Conservation (phyloP, 441 rosid species). For the Flueggea neowawraea region DNA sequence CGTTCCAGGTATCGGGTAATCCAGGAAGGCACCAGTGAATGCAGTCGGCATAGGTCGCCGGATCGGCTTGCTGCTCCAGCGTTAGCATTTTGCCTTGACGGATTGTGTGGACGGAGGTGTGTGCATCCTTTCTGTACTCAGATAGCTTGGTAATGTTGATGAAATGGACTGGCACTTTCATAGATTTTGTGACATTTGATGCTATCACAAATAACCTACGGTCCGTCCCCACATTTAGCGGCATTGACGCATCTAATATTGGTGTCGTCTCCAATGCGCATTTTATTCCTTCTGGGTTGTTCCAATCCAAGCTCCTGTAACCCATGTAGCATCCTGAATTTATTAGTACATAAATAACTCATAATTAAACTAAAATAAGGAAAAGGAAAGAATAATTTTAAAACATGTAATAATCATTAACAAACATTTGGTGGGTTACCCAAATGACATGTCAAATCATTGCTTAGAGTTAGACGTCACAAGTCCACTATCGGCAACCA, state of each 20-base stretch:
- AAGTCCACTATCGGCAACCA: background rate
- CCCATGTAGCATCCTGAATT: background rate
- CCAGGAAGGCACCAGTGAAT: slow-evolving; percentile 92
- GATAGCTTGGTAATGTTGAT: slow-evolving; percentile 65
- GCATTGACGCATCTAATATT: slow-evolving; percentile 44
- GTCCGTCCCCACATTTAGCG: slow-evolving; percentile 70
- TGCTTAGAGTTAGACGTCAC: background rate
- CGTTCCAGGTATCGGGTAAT: slow-evolving; percentile 78
- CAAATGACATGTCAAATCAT: too few species aligned
- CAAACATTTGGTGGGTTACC: too few species aligned
- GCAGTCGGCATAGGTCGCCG: slow-evolving; percentile 70
- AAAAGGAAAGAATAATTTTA: background rate
- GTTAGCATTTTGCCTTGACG: slow-evolving; percentile 82
- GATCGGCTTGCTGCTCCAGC: slow-evolving; percentile 71
- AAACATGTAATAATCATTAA: too few species aligned
- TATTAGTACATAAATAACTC: background rate
- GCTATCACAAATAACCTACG: slow-evolving; percentile 48
- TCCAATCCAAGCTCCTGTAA: slow-evolving; percentile 78
- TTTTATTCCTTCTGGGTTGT: slow-evolving; percentile 73
- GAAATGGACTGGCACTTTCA: slow-evolving; percentile 54
- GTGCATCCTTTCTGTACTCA: slow-evolving; percentile 85
- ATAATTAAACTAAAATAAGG: background rate
- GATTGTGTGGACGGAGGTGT: slow-evolving; percentile 78
- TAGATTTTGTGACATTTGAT: slow-evolving; percentile 46
- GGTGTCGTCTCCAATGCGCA: slow-evolving; percentile 75